Evolutionary conservation across 2,329 filamentous ascomycete species (phyloP).

Genomic region (Penicillium brasilianum): DNA sequence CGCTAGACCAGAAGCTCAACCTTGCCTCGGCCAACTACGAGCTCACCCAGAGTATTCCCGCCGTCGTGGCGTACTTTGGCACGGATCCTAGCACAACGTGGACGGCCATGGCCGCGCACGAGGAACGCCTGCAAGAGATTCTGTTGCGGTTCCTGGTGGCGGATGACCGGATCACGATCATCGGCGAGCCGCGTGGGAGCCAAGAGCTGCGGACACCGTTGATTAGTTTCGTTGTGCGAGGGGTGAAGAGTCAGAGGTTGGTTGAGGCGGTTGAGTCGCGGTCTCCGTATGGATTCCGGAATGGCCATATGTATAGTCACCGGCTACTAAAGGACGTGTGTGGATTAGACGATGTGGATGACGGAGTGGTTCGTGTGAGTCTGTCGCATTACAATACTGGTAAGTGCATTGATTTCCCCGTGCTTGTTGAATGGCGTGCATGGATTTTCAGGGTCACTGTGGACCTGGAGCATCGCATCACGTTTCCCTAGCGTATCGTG

Average conservation of each 20-base stretch:
- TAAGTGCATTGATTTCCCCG: conserved; percentile 44
- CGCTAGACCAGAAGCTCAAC: conserved; percentile 69
- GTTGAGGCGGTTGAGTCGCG: conserved; percentile 66
- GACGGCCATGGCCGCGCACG: conserved; percentile 62
- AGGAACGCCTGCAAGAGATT: conserved; percentile 62
- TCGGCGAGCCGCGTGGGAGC: conserved; percentile 60
- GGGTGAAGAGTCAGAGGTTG: conserved; percentile 60
- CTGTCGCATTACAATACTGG: conserved; percentile 75
- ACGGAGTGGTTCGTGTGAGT: conserved; percentile 72
- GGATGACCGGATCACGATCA: conserved; percentile 61
- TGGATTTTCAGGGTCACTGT: not conserved
- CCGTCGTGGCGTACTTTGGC: conserved; percentile 66
- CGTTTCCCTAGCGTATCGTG: not conserved
- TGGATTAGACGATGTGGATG: conserved; percentile 59
- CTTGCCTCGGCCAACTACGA: conserved; percentile 75
- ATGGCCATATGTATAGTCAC: conserved; percentile 72
- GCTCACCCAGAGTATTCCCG: conserved; percentile 65
- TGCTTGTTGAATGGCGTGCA: not conserved
- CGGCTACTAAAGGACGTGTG: conserved; percentile 65
- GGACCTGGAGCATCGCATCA: not conserved
- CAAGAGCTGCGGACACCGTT: conserved; percentile 63
- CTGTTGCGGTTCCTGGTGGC: conserved; percentile 64
- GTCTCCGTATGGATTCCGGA: conserved; percentile 66
- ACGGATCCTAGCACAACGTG: conserved; percentile 50
- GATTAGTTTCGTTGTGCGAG: conserved; percentile 69